Base-by-base conservation (phyloP, 805 yeast genomes). In the Ogataea neopini region DNA sequence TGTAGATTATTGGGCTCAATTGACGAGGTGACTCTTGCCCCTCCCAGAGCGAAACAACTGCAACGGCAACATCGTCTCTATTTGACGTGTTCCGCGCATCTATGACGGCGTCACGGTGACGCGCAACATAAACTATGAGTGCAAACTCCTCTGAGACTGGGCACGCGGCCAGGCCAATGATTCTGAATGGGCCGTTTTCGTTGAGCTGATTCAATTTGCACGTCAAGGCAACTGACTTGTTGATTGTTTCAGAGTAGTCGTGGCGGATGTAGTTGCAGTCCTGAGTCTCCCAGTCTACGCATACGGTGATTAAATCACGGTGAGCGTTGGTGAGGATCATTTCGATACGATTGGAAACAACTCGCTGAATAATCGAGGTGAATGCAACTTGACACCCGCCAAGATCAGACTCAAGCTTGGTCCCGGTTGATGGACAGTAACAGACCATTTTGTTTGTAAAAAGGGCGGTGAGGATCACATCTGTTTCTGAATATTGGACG, bases 141-240 rank as follows among this genome's bases (percentile, higher is more conserved):
- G 52, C 22, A 18, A 47, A 50, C 10, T 45, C 35, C 19, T 17
- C n/a, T 18, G 53, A 43, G 19, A 54, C 56, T 35, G 50, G 44
- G 28, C 47, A 22, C 11, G 35, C 10, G 19, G 18, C 34, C 34
- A 56, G 22, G 4, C 49, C 37, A 6, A 33, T 30, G 10, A 56
- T 25, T 6, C 44, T 41, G 28, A 50, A 46, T 6, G 44, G 40
- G 18, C 51, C 44, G 6, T 40, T 11, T 13, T 43, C 45, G 38
- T 45, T 56, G 13, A 53, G 40, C 11, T 14, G n/a, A 44, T 53
- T 56, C 36, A 56, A 26, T 14, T 50, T 53, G 26, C 36, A 5
- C 9, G 43, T 38, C 20, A 56, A 40, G 3, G 60, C 57, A 4
- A 41, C 23, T 26, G 34, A 15, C n/a, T 18, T 8, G 9, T 40